Conservation (phyloP, 2,329 filamentous ascomycete genomes). For the Aspergillus transmontanensis region DNA sequence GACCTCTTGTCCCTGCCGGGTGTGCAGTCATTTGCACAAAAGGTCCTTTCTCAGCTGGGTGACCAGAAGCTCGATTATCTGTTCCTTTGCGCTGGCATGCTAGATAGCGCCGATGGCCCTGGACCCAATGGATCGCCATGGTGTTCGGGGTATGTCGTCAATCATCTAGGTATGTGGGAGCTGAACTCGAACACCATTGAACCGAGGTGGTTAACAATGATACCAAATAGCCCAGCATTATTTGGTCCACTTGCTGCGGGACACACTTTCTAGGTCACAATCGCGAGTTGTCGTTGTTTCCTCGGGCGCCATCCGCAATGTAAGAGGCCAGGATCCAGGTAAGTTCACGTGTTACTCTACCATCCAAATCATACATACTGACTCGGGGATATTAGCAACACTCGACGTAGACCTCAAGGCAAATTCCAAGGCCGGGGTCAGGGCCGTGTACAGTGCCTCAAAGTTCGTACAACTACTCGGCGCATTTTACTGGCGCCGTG, state of each 20-base stretch:
- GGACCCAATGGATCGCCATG: neutral
- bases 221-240: neutral
- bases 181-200: neutral
- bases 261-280: slow-evolving; percentile 20
- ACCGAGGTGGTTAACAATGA: neutral
- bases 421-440: slow-evolving; percentile 17
- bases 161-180: neutral
- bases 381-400: neutral
- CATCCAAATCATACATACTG: neutral
- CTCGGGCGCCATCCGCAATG: slow-evolving; percentile 26
- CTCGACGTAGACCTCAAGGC: neutral
- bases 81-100: neutral
- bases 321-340: slow-evolving; percentile 25
- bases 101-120: neutral
- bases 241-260: neutral
- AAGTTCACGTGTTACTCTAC: slow-evolving; percentile 1
- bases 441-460: slow-evolving; percentile 26
- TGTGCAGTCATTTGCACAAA: neutral
- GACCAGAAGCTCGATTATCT: neutral
- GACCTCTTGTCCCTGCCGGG: neutral
- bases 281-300: slow-evolving; percentile 28
- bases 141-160: neutral
- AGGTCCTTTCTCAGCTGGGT: neutral
- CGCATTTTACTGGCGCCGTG: slow-evolving; percentile 29
- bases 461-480: slow-evolving; percentile 28